These are phyloP conservation scores for Uromyces viciae-fabae DNA, from an alignment of 1,284 basidiomycete genomes.

Conservation along the genomic window DNA sequence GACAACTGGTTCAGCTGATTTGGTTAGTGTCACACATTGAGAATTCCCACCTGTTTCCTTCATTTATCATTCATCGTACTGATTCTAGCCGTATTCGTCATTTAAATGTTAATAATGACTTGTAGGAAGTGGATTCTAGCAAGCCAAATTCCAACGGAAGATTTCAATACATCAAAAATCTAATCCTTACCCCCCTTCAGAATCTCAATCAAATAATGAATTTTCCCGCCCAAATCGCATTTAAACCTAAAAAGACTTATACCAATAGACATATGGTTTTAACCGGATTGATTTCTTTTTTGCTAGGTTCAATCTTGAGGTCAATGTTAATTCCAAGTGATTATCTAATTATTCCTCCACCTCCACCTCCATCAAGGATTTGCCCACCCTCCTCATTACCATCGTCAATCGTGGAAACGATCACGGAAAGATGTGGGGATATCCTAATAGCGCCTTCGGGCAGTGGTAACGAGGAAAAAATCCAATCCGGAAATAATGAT, in stretches of 20 bases:
- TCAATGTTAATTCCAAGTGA: slow-evolving; percentile 84
- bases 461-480: too few species aligned
- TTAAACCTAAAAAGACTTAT: slow-evolving; percentile 47
- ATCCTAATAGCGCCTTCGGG: too few species aligned
- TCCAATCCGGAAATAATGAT: too few species aligned
- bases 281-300: slow-evolving; percentile 77
- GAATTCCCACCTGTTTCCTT: neutral
- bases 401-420: too few species aligned
- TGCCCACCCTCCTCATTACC: neutral
- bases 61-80: neutral
- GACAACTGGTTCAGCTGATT: neutral
- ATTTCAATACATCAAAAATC: slow-evolving; percentile 20
- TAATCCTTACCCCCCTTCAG: slow-evolving; percentile 44
- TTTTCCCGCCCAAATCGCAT: neutral
- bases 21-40: slow-evolving; percentile 4
- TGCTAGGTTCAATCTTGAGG: slow-evolving; percentile 82
- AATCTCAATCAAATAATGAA: slow-evolving; percentile 24
- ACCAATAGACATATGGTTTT: slow-evolving; percentile 63
- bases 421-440: too few species aligned
- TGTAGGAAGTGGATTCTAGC: slow-evolving; percentile 12
- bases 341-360: slow-evolving; percentile 71
- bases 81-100: neutral
- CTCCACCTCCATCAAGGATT: slow-evolving; percentile 11
- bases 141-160: slow-evolving; percentile 30
- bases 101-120: neutral